Evolutionary conservation across 2,329 filamentous ascomycete species (phyloP), one percentile per base, ranked within the genome.

Genomic region (Metarhizium robertsii): DNA sequence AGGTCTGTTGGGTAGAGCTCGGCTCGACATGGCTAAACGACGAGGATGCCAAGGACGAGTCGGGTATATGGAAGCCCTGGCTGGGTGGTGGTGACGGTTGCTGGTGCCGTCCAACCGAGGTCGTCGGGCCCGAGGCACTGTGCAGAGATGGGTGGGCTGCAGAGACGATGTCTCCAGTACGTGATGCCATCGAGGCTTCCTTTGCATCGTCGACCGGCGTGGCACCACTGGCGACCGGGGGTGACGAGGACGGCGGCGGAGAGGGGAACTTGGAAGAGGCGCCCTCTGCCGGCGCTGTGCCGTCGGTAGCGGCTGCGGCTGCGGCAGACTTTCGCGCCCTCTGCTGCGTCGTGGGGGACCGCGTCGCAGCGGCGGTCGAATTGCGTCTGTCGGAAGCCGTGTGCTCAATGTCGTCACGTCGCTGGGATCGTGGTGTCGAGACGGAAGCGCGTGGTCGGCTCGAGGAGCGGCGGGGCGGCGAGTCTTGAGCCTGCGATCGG

Each of bases 171-270:
- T 67, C 65, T 66, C 64, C 59, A 53, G 53, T 60, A 50, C 67
- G 65, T 60, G 78, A 72, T 67, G 77, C 76, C 78, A 81, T 82
- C 65, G 76, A 74, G 65, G 64, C 71, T 55, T 66, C 64, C 59
- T 69, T 70, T 58, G 65, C 72, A 74, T 77, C 64, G 65, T 76
- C 69, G 65, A 67, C 66, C 61, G 61, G 63, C 62, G 67, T 61
- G 59, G 68, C 65, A 55, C 65, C 68, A 61, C 70, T 68, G 57
- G 67, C 66, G 54, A 68, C 68, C 57, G 73, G 69, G 20, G 77
- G 74, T 53, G 78, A 78, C 30, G 78, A 80, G 20, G 79, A 81
- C 29, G 77, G 75, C 32, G 79, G 79, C 46, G 79, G 78, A 32
- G 79, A 80, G 29, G 79, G 79, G 60, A 81, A 50, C n/a, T 45